Percentiles rank a stretch among this genome's conserved stretches.
These are phyloP conservation scores for Plasmodium knowlesi DNA, from an alignment of 169 alveolate species.

Conservation along the genomic window DNA sequence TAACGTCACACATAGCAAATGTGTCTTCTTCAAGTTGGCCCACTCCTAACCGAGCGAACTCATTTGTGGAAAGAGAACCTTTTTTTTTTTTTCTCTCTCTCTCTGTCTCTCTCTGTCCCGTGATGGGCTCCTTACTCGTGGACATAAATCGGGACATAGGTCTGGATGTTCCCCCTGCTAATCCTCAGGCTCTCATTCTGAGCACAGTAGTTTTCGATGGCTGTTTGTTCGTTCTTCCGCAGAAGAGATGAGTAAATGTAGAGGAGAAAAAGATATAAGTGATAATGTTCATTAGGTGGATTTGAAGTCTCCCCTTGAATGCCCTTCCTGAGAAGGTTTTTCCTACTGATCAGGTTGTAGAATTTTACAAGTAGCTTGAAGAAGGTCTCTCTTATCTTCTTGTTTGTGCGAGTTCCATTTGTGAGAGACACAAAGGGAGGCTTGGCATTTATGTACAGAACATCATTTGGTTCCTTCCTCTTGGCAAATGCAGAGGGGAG, in stretches of 20 bases:
- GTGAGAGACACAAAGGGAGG: constrained; percentile 22
- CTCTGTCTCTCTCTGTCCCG: background rate
- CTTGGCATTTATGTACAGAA: constrained; percentile 20
- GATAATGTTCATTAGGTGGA: constrained; percentile 3
- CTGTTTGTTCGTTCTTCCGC: constrained; percentile 2
- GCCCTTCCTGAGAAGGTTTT: background rate
- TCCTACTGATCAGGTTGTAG: background rate
- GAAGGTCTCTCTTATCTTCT: background rate
- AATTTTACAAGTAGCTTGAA: background rate
- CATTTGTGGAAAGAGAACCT: background rate
- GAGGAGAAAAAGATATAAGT: constrained; percentile 13
- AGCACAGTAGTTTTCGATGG: constrained; percentile 7
- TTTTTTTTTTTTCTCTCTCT: no score
- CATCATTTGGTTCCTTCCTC: constrained; percentile 8
- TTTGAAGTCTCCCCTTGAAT: background rate
- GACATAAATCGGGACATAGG: constrained; percentile 3
- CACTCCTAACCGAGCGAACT: background rate
- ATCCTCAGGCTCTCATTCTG: constrained; percentile 6
- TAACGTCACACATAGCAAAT: background rate
- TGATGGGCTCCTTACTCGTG: constrained; percentile 17
- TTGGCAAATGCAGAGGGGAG: background rate
- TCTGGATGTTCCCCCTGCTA: constrained; percentile 36
- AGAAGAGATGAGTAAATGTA: constrained; percentile 30
- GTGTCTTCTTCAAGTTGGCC: background rate
- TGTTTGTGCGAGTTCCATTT: background rate